Evolutionary conservation across 306 rosid genomes (phyloP).

Genomic region (Rosa multiflora): DNA sequence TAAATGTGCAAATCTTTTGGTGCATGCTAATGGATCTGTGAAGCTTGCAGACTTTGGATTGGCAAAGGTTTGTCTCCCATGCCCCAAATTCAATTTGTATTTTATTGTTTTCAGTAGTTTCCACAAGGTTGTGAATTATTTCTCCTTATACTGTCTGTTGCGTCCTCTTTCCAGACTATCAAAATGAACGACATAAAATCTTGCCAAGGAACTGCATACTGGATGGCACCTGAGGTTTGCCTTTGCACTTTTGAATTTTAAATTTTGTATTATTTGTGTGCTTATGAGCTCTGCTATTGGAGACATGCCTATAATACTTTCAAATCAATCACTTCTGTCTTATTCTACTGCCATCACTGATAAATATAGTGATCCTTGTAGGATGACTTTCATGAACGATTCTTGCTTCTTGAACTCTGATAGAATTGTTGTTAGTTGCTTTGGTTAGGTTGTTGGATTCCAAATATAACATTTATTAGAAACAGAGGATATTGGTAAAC

Average conservation of each 20-base stretch:
- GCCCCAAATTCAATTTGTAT: constrained; percentile 8
- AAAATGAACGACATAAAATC: constrained; percentile 80
- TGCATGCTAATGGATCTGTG: constrained; percentile 86
- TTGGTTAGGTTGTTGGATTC: neutral
- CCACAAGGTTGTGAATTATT: constrained; percentile 16
- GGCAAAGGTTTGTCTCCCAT: constrained; percentile 70
- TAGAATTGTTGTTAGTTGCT: neutral
- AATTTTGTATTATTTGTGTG: constrained; percentile 11
- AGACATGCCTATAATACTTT: neutral
- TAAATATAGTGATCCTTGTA: neutral
- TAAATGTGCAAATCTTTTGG: constrained; percentile 94
- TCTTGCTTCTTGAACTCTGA: neutral
- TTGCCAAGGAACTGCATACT: constrained; percentile 78
- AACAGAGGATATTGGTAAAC: neutral
- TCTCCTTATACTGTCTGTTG: constrained; percentile 23
- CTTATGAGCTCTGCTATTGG: constrained; percentile 6
- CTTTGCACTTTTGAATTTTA: constrained; percentile 19
- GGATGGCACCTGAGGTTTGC: constrained; percentile 99
- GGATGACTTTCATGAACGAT: constrained; percentile 7
- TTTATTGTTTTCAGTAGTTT: constrained; percentile 14
- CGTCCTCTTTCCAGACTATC: constrained; percentile 55
- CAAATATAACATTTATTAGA: neutral
- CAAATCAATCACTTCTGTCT: neutral
- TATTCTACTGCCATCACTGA: neutral
- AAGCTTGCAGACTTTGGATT: constrained; percentile 98